These are phyloP conservation scores for Camellia japonica DNA, from an alignment of 148 eudicot species.

Conservation along the genomic window DNA sequence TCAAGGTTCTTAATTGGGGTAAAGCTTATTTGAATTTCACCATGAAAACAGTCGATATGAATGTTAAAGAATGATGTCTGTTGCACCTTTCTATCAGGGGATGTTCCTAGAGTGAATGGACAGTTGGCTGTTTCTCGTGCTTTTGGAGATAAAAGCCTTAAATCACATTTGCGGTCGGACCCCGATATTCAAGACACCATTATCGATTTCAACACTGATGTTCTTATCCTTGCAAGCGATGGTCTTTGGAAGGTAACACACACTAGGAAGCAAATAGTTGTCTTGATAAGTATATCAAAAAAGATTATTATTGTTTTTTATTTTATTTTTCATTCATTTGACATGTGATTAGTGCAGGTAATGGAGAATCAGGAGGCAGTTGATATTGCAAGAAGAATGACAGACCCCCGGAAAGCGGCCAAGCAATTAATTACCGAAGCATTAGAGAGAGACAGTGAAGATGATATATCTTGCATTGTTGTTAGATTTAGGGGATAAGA, in stretches of 20 bases:
- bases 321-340: background rate
- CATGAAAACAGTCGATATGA: background rate
- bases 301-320: background rate
- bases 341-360: constrained; percentile 35
- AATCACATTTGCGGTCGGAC: constrained; percentile 62
- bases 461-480: constrained; percentile 70
- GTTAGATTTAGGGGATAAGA: constrained; percentile 51
- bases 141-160: constrained; percentile 70
- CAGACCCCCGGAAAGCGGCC: constrained; percentile 72
- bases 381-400: constrained; percentile 51
- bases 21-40: background rate
- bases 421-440: constrained; percentile 60
- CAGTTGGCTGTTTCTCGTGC: constrained; percentile 82
- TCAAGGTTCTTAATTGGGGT: too few relatives aligned
- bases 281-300: background rate
- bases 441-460: constrained; percentile 65
- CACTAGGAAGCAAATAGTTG: background rate
- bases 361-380: constrained; percentile 76
- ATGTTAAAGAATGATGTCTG: background rate
- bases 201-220: constrained; percentile 38
- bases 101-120: constrained; percentile 70
- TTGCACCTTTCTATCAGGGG: constrained; percentile 39
- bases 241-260: constrained; percentile 68
- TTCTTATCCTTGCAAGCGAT: constrained; percentile 71
- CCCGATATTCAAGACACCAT: constrained; percentile 42